Percentiles rank a stretch among this genome's conserved stretches.
Evolutionary conservation across 768 basidiomycete genomes (phyloP).

Genomic region (Rhodocollybia butyracea): DNA sequence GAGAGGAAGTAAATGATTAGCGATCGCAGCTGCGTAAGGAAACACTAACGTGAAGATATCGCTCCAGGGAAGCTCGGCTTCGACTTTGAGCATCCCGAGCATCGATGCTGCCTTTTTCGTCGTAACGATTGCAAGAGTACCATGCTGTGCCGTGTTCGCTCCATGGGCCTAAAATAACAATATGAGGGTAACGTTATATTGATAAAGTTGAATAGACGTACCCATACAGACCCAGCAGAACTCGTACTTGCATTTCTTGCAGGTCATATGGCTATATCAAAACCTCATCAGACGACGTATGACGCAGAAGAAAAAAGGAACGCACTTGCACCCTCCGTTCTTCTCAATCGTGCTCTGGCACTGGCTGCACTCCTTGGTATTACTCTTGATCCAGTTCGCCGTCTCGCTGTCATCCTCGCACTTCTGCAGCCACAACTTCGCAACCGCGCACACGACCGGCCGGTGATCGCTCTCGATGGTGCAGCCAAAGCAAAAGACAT

Average conservation of each 20-base stretch:
- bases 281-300: not conserved
- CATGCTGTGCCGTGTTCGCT: conserved; percentile 94
- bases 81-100: conserved; percentile 90
- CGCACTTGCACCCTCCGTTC: conserved; percentile 99
- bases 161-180: conserved; percentile 74
- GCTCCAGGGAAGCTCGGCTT: conserved; percentile 87
- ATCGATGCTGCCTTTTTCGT: conserved; percentile 85
- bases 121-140: conserved; percentile 98
- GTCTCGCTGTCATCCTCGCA: conserved; percentile 98
- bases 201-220: conserved; percentile 21
- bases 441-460: conserved; percentile 85
- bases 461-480: conserved; percentile 85
- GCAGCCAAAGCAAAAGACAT: conserved; percentile 96
- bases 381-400: conserved; percentile 99
- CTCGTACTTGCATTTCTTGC: conserved; percentile 98
- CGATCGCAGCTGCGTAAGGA: not conserved
- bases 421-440: conserved; percentile 94
- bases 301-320: conserved; percentile 20
- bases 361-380: conserved; percentile 96
- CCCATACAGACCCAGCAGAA: conserved; percentile 99
- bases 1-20: conserved; percentile 3
- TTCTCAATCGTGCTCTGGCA: conserved; percentile 99
- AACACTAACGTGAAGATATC: conserved; percentile 86
- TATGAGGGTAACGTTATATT: conserved; percentile 13
- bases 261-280: conserved; percentile 90